phyloP scores from a whole-genome alignment of 345 rosid genomes.

The Triadica sebifera region DNA sequence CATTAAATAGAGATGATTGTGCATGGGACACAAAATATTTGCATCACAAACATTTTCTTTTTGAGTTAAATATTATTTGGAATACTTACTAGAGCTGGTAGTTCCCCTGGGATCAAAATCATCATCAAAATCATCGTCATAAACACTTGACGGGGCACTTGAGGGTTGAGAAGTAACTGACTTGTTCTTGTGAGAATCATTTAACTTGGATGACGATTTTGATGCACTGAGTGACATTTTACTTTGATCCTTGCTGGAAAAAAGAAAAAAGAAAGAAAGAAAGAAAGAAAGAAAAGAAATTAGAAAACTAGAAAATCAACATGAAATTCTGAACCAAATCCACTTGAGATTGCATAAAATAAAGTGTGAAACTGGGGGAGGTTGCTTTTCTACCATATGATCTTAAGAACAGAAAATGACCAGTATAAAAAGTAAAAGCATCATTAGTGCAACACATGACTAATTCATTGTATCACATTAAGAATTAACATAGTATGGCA shows the following conservation, averaged over 20 bases:
- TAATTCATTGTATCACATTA: background rate
- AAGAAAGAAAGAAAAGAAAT: background rate
- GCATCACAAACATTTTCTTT: background rate
- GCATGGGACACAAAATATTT: background rate
- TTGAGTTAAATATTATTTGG: background rate
- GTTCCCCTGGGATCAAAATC: conserved; percentile 98
- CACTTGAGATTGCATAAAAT: background rate
- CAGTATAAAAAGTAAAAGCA: background rate
- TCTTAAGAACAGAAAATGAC: background rate
- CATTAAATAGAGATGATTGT: background rate
- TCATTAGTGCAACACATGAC: background rate
- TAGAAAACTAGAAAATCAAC: conserved; percentile 1
- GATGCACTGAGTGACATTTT: conserved; percentile 39
- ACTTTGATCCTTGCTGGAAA: conserved; percentile 61
- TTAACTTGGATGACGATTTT: conserved; percentile 42
- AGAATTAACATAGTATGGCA: background rate
- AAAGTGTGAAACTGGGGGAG: background rate
- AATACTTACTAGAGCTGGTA: conserved; percentile 63
- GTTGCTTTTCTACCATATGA: background rate
- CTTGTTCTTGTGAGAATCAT: conserved; percentile 38
- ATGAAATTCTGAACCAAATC: background rate
- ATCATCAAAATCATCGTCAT: conserved; percentile 63
- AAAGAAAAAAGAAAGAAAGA: too few species aligned
- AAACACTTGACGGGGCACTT: conserved; percentile 42
- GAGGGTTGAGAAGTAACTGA: conserved; percentile 40